Percentiles rank a stretch among this genome's conserved stretches.
These are phyloP conservation scores for Aspergillus chevalieri DNA, from an alignment of 2,329 filamentous ascomycete species.

Conservation along the genomic window DNA sequence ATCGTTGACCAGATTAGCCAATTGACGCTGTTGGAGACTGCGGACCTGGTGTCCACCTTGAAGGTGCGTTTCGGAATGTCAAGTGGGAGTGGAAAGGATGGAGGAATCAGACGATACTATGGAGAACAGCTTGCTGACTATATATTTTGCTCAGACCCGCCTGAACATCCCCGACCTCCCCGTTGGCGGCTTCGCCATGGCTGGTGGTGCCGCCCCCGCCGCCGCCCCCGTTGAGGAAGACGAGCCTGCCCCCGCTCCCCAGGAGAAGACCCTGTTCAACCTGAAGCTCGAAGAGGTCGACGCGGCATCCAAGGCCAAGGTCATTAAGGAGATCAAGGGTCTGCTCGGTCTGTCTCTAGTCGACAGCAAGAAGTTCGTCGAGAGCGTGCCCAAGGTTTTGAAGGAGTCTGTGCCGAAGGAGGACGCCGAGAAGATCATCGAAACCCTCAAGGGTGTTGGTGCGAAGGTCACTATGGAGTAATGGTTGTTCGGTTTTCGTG, in stretches of 20 bases:
- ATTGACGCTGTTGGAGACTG: conserved; percentile 95
- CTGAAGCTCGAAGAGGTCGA: conserved; percentile 92
- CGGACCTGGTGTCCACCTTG: conserved; percentile 85
- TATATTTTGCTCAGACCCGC: conserved; percentile 58
- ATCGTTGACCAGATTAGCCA: conserved; percentile 99
- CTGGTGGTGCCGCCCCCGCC: conserved; percentile 55
- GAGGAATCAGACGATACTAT: conserved; percentile 1
- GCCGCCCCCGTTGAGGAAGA: conserved; percentile 64
- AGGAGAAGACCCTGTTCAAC: conserved; percentile 96
- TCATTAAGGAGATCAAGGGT: conserved; percentile 99
- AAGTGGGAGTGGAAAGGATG: conserved; percentile 1
- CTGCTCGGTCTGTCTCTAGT: conserved; percentile 92
- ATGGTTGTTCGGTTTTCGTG: conserved; percentile 15
- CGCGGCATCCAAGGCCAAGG: conserved; percentile 84
- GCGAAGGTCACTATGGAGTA: conserved; percentile 90
- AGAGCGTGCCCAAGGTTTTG: conserved; percentile 95
- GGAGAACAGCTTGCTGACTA: neutral
- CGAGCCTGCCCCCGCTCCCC: conserved; percentile 79
- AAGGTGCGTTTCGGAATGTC: conserved; percentile 60
- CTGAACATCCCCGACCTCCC: conserved; percentile 98
- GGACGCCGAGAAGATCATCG: conserved; percentile 97
- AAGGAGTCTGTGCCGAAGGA: conserved; percentile 99
- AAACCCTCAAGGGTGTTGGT: conserved; percentile 86
- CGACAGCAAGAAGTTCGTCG: conserved; percentile 99
- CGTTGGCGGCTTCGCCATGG: conserved; percentile 78